phyloP scores from a whole-genome alignment of 169 alveolate genomes.

The Cytauxzoon felis region DNA sequence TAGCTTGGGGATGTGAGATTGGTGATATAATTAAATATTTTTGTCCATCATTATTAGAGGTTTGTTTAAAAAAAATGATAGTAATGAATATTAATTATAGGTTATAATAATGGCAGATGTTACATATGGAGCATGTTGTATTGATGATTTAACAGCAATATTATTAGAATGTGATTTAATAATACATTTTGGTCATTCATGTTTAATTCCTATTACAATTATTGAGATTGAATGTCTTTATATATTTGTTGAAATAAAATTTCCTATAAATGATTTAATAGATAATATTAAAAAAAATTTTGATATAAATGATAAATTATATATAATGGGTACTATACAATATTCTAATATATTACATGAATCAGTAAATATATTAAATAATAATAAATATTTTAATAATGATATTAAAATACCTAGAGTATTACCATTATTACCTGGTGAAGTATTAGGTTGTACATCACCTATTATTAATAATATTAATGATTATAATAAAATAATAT shows the following conservation, averaged over 20 bases:
- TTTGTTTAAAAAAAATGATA: constrained; percentile 43
- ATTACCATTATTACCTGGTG: constrained; percentile 96
- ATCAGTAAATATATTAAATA: constrained; percentile 47
- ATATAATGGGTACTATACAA: constrained; percentile 89
- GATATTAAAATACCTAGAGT: constrained; percentile 86
- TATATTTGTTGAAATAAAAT: constrained; percentile 93
- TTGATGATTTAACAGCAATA: constrained; percentile 94
- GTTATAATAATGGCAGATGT: constrained; percentile 89
- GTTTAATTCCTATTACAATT: constrained; percentile 91
- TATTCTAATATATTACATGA: constrained; percentile 71
- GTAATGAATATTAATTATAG: background rate
- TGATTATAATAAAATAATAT: constrained; percentile 69
- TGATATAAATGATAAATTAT: constrained; percentile 65
- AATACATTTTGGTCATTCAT: constrained; percentile 98
- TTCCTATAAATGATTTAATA: constrained; percentile 84
- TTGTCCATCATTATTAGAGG: constrained; percentile 71
- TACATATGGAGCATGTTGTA: constrained; percentile 99
- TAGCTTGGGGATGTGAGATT: constrained; percentile 79
- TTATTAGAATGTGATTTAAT: constrained; percentile 89
- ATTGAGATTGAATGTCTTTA: constrained; percentile 83
- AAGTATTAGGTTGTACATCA: constrained; percentile 93
- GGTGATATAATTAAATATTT: constrained; percentile 88
- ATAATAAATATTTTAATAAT: constrained; percentile 58
- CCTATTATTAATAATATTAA: constrained; percentile 65
- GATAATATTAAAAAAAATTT: constrained; percentile 77